Evolutionary conservation across 257 asterid species (phyloP).

Genomic region (Forsythia suspensa): DNA sequence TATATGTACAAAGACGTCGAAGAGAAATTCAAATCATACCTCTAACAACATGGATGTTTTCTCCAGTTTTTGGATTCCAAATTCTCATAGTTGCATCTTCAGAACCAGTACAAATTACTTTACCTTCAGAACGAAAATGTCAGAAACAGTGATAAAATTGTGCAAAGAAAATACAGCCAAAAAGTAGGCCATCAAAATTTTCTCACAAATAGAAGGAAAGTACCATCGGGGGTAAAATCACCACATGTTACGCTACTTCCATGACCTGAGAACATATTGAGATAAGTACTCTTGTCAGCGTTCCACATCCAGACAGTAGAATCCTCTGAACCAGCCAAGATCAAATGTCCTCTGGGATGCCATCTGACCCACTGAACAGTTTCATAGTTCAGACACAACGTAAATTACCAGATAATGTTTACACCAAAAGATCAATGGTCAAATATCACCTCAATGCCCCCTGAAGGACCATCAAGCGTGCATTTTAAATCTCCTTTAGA

Average conservation of each 20-base stretch:
- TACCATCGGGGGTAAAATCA: conserved; percentile 96
- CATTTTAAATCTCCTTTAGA: conserved; percentile 50
- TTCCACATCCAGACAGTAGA: conserved; percentile 88
- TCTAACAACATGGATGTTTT: conserved; percentile 64
- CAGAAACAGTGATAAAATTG: conserved; percentile 6
- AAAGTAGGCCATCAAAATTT: conserved; percentile 1
- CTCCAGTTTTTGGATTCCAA: conserved; percentile 76
- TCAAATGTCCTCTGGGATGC: conserved; percentile 87
- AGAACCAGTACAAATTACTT: conserved; percentile 77
- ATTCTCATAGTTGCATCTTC: conserved; percentile 90
- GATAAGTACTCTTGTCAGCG: conserved; percentile 63
- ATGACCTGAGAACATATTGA: conserved; percentile 70
- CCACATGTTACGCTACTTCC: conserved; percentile 80
- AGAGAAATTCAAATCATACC: conserved; percentile 41
- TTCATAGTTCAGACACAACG: conserved; percentile 31
- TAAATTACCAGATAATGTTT: neutral
- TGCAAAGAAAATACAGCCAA: conserved; percentile 8
- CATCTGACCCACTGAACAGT: conserved; percentile 83
- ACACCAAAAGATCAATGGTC: conserved; percentile 19
- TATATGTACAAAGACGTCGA: neutral
- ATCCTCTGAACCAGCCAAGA: conserved; percentile 97
- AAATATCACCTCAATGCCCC: conserved; percentile 74
- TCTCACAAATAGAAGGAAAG: conserved; percentile 12
- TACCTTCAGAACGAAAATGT: conserved; percentile 49
- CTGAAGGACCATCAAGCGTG: conserved; percentile 86